phyloP scores from a whole-genome alignment of 306 rosid species.

The Fagus crenata region DNA sequence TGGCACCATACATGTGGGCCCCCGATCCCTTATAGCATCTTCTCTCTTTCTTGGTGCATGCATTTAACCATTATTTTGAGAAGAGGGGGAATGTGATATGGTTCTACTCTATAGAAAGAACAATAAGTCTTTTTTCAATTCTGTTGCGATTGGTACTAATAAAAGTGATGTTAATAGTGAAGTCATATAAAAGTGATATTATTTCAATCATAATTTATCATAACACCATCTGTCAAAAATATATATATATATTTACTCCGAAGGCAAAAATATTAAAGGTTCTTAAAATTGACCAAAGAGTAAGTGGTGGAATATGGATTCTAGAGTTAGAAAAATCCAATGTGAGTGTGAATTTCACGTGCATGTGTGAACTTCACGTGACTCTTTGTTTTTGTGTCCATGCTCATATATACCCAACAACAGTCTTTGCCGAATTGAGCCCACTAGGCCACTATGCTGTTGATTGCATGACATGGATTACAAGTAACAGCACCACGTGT shows the following conservation, averaged over 20 bases:
- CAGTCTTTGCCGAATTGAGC: background rate
- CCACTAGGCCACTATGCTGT: background rate
- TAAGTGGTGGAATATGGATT: no score
- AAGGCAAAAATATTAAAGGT: background rate
- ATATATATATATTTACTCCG: no score
- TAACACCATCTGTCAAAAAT: no score
- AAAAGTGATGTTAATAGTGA: no score
- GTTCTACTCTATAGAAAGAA: background rate
- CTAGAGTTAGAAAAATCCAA: background rate
- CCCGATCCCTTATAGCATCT: slow-evolving; percentile 8
- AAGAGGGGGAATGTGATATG: background rate
- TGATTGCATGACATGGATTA: slow-evolving; percentile 1
- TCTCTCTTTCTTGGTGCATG: slow-evolving; percentile 9
- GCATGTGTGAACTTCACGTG: slow-evolving; percentile 49
- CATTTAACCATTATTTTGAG: background rate
- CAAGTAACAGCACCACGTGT: background rate
- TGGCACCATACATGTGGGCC: slow-evolving; percentile 43
- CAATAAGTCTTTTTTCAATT: no score
- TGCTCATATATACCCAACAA: background rate
- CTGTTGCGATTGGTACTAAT: no score
- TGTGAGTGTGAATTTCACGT: slow-evolving; percentile 24
- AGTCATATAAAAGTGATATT: no score
- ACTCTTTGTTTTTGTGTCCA: slow-evolving; percentile 17
- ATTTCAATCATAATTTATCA: no score
- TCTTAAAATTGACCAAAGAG: background rate